Evolutionary conservation across 306 rosid species (phyloP).

Genomic region (Crotalaria pallida): DNA sequence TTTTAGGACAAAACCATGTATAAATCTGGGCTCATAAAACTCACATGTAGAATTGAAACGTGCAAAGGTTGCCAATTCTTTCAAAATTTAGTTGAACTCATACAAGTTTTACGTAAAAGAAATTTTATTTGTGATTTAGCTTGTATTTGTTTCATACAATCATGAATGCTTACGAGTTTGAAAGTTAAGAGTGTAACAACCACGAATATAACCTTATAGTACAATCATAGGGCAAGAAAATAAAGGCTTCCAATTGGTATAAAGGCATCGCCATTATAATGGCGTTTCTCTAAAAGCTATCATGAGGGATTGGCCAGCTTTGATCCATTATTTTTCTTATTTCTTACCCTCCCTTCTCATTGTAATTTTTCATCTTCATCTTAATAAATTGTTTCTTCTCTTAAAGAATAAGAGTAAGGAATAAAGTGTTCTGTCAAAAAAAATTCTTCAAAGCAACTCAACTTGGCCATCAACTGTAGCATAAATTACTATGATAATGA

Average conservation of each 20-base stretch:
- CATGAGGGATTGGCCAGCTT: background rate
- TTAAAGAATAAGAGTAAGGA: background rate
- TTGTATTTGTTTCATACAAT: too few relatives aligned
- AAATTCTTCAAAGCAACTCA: background rate
- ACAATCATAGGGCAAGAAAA: background rate
- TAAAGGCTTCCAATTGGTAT: background rate
- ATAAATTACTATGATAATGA: background rate
- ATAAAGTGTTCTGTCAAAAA: background rate
- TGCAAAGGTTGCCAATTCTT: too few relatives aligned
- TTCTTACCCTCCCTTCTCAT: too few relatives aligned
- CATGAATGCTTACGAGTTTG: too few relatives aligned
- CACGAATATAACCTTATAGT: background rate
- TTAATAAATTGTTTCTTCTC: background rate
- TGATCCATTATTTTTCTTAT: background rate
- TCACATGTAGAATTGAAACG: too few relatives aligned
- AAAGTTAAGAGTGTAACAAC: too few relatives aligned
- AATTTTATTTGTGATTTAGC: too few relatives aligned
- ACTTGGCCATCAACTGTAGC: background rate
- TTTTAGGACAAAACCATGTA: too few relatives aligned
- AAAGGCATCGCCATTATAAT: background rate
- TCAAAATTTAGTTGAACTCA: too few relatives aligned
- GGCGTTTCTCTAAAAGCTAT: background rate
- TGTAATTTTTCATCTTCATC: background rate
- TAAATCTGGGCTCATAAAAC: too few relatives aligned
- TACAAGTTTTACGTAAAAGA: too few relatives aligned